Evolutionary conservation across 306 rosid genomes (phyloP).

Genomic region (Corylus americana): DNA sequence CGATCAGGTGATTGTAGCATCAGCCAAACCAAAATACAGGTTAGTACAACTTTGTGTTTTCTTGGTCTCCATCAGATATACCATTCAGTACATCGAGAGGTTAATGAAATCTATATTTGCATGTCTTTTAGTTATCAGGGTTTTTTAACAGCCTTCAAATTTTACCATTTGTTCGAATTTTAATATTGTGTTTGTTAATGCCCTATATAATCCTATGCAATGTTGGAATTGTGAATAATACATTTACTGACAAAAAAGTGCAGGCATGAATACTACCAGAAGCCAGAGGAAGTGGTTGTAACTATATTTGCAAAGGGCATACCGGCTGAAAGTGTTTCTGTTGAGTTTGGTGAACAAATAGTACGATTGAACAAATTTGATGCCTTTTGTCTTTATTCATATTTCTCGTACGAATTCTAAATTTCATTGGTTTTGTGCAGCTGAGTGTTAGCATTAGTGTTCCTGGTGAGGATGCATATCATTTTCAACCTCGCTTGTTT

Average conservation of each 20-base stretch:
- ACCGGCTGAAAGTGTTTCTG: conserved; percentile 48
- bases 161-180: background rate
- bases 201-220: background rate
- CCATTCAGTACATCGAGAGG: background rate
- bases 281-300: conserved; percentile 67
- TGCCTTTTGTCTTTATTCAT: conserved; percentile 3
- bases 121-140: conserved; percentile 9
- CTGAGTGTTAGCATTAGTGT: conserved; percentile 62
- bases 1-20: conserved; percentile 28
- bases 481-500: conserved; percentile 75
- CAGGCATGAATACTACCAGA: conserved; percentile 88
- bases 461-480: conserved; percentile 64
- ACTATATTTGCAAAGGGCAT: conserved; percentile 83
- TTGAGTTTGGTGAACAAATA: conserved; percentile 86
- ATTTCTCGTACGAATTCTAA: conserved; percentile 8
- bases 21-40: conserved; percentile 79
- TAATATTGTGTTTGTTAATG: background rate
- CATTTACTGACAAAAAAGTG: conserved; percentile 25
- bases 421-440: conserved; percentile 44
- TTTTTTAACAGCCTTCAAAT: background rate
- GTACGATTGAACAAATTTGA: conserved; percentile 46
- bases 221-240: background rate
- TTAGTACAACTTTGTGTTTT: conserved; percentile 22
- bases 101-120: background rate
- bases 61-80: conserved; percentile 1